Conservation (phyloP, 108 stramenopile genomes). For the Conticribra guillardii region DNA sequence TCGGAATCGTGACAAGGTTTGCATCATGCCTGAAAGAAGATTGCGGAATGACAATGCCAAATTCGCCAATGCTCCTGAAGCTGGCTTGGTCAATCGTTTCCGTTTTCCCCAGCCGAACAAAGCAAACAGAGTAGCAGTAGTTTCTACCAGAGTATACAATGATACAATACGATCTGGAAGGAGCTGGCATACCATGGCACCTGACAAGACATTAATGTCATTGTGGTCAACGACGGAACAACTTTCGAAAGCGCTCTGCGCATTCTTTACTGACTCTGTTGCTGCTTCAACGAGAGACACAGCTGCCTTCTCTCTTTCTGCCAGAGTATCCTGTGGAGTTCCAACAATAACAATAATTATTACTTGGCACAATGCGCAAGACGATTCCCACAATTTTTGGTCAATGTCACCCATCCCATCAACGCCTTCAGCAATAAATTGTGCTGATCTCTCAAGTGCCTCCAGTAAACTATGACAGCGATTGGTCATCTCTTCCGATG, state of each 20-base stretch:
- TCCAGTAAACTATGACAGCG: constrained; percentile 59
- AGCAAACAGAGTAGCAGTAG: constrained; percentile 54
- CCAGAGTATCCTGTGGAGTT: constrained; percentile 24
- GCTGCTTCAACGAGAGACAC: constrained; percentile 21
- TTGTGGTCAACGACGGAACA: neutral
- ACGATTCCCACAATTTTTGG: constrained; percentile 29
- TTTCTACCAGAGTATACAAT: constrained; percentile 66
- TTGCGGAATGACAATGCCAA: constrained; percentile 43
- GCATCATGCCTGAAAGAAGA: constrained; percentile 56
- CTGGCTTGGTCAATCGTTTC: constrained; percentile 63
- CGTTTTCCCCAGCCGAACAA: constrained; percentile 83
- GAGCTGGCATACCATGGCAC: constrained; percentile 47
- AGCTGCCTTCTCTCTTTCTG: constrained; percentile 22
- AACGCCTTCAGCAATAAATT: neutral
- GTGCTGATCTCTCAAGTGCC: constrained; percentile 27
- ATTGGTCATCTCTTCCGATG: constrained; percentile 49
- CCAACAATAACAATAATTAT: constrained; percentile 42
- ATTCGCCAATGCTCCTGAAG: constrained; percentile 58
- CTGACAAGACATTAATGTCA: constrained; percentile 5
- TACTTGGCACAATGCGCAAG: constrained; percentile 47
- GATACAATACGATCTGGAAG: constrained; percentile 66
- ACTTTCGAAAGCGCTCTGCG: constrained; percentile 6
- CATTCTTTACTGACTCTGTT: constrained; percentile 2
- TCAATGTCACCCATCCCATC: constrained; percentile 7
- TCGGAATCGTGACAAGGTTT: constrained; percentile 30